These are phyloP conservation scores for Naumovozyma castellii DNA, from an alignment of 805 yeast species.

Conservation along the genomic window DNA sequence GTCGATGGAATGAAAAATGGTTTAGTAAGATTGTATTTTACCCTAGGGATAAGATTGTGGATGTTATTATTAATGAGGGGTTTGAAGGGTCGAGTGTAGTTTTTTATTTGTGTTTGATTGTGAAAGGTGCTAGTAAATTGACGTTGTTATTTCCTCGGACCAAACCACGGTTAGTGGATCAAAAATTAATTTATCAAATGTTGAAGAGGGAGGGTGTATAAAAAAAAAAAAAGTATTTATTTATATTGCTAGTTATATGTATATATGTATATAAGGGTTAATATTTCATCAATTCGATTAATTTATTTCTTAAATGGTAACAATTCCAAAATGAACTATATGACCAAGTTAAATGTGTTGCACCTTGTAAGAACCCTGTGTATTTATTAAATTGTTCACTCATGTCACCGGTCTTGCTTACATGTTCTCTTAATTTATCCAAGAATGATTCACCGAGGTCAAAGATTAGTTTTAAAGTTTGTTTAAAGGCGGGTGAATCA, in stretches of 20 bases:
- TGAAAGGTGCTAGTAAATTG: slow-evolving; percentile 31
- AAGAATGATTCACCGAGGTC: slow-evolving; percentile 61
- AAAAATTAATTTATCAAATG: slow-evolving; percentile 17
- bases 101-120: slow-evolving; percentile 52
- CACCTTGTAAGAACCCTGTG: slow-evolving; percentile 83
- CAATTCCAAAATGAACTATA: slow-evolving; percentile 71
- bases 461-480: slow-evolving; percentile 38
- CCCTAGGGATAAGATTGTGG: slow-evolving; percentile 48
- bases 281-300: not conserved
- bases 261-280: not conserved
- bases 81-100: slow-evolving; percentile 59
- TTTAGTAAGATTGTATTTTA: slow-evolving; percentile 34
- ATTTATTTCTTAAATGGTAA: slow-evolving; percentile 47
- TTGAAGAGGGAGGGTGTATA: slow-evolving; percentile 12
- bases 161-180: slow-evolving; percentile 18
- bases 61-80: slow-evolving; percentile 67
- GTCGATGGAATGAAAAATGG: slow-evolving; percentile 6
- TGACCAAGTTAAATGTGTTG: slow-evolving; percentile 82
- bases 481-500: slow-evolving; percentile 35
- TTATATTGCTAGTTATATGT: no score
- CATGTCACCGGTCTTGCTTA: slow-evolving; percentile 57
- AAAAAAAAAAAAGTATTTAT: no score
- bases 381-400: slow-evolving; percentile 82
- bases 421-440: slow-evolving; percentile 47
- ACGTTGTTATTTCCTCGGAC: slow-evolving; percentile 26